Evolutionary conservation across 2,329 filamentous ascomycete species (phyloP).

Genomic region (Phaeophleospora eucalypticola): DNA sequence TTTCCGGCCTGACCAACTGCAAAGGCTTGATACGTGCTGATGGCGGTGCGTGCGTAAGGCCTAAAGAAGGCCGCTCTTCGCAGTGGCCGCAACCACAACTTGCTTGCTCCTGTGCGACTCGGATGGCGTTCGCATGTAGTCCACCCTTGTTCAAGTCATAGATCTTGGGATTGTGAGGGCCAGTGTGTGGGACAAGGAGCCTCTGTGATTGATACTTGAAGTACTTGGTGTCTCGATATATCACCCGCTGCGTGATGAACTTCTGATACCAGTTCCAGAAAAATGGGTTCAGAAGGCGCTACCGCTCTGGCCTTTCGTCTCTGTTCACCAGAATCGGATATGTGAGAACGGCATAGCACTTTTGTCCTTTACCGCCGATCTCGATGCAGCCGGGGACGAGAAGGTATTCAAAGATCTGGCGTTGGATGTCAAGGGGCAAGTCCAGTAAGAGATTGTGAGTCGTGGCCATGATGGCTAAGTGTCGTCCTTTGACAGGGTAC

Average conservation of each 20-base stretch:
- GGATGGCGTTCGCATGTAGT: background rate
- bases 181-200: background rate
- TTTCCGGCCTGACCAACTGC: too few relatives aligned
- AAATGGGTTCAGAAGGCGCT: background rate
- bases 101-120: background rate
- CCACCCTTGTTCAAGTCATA: background rate
- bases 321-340: background rate
- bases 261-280: background rate
- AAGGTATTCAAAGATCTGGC: background rate
- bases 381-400: conserved; percentile 3
- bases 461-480: background rate
- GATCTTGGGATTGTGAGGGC: background rate
- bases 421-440: background rate
- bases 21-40: background rate
- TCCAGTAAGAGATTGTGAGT: background rate
- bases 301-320: background rate
- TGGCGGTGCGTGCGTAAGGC: background rate
- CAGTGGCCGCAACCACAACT: conserved; percentile 1
- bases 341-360: background rate
- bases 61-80: background rate
- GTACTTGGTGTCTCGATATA: background rate
- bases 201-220: background rate
- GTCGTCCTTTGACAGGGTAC: too few relatives aligned
- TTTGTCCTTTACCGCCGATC: background rate
- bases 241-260: background rate